Evolutionary conservation across 83 land plant genomes (phyloP).

Genomic region (Thuja plicata): DNA sequence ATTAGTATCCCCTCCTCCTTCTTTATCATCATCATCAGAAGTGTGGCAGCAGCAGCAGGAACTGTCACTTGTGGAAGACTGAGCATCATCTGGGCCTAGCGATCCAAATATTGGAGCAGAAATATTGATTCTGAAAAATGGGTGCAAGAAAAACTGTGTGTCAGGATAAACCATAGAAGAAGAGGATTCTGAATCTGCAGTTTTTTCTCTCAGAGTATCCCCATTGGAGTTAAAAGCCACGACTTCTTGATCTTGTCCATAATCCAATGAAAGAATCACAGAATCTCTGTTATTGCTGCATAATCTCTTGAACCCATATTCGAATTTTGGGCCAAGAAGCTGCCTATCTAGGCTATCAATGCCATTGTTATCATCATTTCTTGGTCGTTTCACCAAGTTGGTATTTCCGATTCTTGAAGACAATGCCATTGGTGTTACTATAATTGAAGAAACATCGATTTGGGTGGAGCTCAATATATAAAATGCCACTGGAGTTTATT

Average conservation of each 20-base stretch:
- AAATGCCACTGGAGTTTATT: too few relatives aligned
- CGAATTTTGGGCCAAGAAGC: neutral
- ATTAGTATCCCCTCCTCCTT: neutral
- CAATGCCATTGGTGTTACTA: neutral
- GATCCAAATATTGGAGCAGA: neutral
- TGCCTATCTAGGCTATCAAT: neutral
- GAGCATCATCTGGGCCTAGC: neutral
- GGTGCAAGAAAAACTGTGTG: neutral
- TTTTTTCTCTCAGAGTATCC: neutral
- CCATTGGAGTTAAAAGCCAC: neutral
- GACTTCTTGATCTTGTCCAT: neutral
- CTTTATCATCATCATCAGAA: neutral
- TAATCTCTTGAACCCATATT: neutral
- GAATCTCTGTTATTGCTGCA: neutral
- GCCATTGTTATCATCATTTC: neutral
- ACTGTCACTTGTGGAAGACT: slow-evolving; percentile 7
- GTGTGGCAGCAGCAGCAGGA: neutral
- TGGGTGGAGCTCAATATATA: too few relatives aligned
- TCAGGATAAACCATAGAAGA: neutral
- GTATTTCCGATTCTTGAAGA: neutral
- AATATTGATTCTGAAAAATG: neutral
- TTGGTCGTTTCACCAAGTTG: neutral
- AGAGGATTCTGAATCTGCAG: neutral
- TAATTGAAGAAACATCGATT: too few relatives aligned
- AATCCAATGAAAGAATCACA: neutral